Base-by-base conservation (phyloP, 306 rosid species). In the Castanospermum australe region DNA sequence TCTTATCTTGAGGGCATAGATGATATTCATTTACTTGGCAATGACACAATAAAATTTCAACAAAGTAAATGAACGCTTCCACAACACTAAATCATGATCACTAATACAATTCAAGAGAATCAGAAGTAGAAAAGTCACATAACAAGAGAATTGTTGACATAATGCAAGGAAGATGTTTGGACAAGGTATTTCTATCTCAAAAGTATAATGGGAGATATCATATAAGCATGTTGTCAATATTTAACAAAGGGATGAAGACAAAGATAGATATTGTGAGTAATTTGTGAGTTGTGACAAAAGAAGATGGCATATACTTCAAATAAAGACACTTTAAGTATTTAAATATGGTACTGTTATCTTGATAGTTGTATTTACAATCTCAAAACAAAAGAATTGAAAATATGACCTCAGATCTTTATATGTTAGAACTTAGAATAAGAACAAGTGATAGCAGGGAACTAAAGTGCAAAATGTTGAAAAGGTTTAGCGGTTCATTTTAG, bases 341-440 rank as follows among this genome's bases (percentile, higher is more conserved):
- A 30, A 56, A 61, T 15, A 13, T 18, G 38, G 52, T 67, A n/a
- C 9, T 51, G 45, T 36, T 9, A 42, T 48, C 56, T 50, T 17
- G 10, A 36, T 47, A 67, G 41, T 7, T 24, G 57, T 52, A 72
- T 78, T 45, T 72, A 18, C 45, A 44, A 71, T 73, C 60, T 52
- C 13, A 65, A 73, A 82, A 62, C 8, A 73, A 50, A 33, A 73
- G 9, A 63, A 51, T 30, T 48, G 71, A 75, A 56, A 33, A 32
- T 61, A 56, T 24, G 76, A 64, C 72, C 64, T 70, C 63, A 64
- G 28, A 76, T 56, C 15, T 64, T 84, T 6, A 47, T 51, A 47
- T 24, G 75, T 76, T 6, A 36, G 41, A 76, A 55, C 41, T 76
- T 6, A 36, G 41, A 76, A 55, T 51, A 18, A 71, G 33, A 75